phyloP scores from a whole-genome alignment of 768 basidiomycete genomes.

The Boletus pseudo-olivaceus region DNA sequence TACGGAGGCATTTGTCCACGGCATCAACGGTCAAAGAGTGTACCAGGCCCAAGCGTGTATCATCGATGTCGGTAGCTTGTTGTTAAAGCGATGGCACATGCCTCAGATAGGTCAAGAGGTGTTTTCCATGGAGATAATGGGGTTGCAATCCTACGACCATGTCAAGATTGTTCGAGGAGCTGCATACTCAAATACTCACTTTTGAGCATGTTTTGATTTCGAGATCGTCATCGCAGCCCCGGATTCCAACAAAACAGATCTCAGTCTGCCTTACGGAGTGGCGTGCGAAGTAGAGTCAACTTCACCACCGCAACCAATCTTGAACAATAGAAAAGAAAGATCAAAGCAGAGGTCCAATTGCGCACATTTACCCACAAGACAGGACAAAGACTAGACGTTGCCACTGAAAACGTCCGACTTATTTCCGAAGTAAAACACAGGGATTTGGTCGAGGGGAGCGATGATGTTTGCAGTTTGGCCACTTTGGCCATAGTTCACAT shows the following conservation, averaged over 20 bases:
- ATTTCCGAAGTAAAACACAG: conserved; percentile 33
- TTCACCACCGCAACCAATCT: background rate
- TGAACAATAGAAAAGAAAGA: background rate
- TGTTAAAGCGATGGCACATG: background rate
- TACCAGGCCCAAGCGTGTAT: background rate
- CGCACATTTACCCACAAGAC: background rate
- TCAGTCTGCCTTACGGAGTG: background rate
- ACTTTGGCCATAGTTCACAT: conserved; percentile 25
- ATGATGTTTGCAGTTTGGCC: background rate
- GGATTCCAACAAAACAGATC: background rate
- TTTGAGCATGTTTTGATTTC: background rate
- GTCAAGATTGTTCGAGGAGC: background rate
- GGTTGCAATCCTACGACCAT: background rate
- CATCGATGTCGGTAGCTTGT: background rate
- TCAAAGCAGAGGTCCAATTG: background rate
- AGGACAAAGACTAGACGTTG: conserved; percentile 7
- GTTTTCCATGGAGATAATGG: background rate
- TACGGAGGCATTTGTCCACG: background rate
- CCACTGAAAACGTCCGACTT: conserved; percentile 31
- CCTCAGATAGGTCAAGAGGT: background rate
- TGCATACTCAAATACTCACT: background rate
- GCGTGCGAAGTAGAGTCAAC: background rate
- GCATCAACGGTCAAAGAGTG: background rate
- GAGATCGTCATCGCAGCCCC: background rate
- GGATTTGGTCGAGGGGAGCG: conserved; percentile 30